Evolutionary conservation across 2,329 filamentous ascomycete genomes (phyloP).

Genomic region (Mollisia scopiformis): DNA sequence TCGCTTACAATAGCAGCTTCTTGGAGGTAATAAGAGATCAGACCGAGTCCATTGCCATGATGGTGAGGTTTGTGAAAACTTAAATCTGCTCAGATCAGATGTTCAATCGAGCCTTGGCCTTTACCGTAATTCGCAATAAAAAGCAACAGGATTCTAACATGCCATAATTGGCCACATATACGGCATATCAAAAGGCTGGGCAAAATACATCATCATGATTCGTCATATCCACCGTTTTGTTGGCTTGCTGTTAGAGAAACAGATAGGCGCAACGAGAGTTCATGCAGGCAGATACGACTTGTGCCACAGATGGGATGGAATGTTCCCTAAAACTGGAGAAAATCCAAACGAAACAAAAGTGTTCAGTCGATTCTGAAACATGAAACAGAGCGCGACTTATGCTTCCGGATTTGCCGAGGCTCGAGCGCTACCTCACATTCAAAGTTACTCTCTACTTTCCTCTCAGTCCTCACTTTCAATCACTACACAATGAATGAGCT

Average conservation of each 20-base stretch:
- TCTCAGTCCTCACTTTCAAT: no score
- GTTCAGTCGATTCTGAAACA: background rate
- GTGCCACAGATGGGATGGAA: background rate
- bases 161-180: background rate
- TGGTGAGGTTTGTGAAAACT: no score
- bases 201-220: background rate
- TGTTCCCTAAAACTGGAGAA: background rate
- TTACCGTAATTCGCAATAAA: background rate
- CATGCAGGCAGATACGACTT: background rate
- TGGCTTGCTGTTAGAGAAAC: background rate
- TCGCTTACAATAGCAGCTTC: background rate
- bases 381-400: no score
- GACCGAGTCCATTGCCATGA: no score
- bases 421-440: no score
- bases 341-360: background rate
- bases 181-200: background rate
- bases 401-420: no score
- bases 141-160: background rate
- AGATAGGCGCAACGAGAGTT: background rate
- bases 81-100: background rate
- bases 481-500: no score
- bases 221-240: background rate
- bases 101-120: background rate
- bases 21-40: no score
- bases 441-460: no score